These are phyloP conservation scores for Marchantia polymorpha DNA, from an alignment of 225 moss, liverwort and hornwort genomes.

Conservation along the genomic window DNA sequence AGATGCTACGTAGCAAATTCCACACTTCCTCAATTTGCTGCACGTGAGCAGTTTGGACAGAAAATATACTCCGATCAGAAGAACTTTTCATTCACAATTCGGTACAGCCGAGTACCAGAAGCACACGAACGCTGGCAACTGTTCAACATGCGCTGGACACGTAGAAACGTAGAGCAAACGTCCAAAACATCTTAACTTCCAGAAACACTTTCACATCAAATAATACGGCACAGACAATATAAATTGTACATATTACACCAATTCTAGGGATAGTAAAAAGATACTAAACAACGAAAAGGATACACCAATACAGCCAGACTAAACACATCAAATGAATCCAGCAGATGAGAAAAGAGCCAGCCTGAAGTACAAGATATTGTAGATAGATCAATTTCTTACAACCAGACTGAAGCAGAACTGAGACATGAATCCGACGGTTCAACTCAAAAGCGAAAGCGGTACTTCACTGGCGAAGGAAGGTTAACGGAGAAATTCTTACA, in stretches of 20 bases:
- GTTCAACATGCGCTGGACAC: background rate
- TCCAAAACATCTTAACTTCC: background rate
- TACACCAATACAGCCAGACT: background rate
- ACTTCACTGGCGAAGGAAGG: too few relatives aligned
- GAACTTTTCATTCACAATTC: background rate
- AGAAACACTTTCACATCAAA: background rate
- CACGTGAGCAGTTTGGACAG: background rate
- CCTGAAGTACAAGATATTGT: too few relatives aligned
- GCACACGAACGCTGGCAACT: background rate
- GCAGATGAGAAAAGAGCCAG: background rate
- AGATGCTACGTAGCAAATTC: background rate
- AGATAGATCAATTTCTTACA: background rate
- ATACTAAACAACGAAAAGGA: background rate
- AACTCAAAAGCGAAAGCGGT: too few relatives aligned
- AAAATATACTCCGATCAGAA: background rate
- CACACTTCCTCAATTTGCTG: background rate
- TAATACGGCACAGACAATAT: background rate
- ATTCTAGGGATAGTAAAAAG: background rate
- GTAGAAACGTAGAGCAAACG: background rate
- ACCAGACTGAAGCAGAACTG: background rate
- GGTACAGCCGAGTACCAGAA: background rate
- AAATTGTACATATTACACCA: background rate
- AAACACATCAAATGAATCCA: background rate
- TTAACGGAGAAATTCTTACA: too few relatives aligned
- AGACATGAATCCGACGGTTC: background rate